A percentile compares a stretch with the other conserved stretches of the same genome.
phyloP scores from a whole-genome alignment of 2,329 filamentous ascomycete species.

The Aspergillus fischeri region DNA sequence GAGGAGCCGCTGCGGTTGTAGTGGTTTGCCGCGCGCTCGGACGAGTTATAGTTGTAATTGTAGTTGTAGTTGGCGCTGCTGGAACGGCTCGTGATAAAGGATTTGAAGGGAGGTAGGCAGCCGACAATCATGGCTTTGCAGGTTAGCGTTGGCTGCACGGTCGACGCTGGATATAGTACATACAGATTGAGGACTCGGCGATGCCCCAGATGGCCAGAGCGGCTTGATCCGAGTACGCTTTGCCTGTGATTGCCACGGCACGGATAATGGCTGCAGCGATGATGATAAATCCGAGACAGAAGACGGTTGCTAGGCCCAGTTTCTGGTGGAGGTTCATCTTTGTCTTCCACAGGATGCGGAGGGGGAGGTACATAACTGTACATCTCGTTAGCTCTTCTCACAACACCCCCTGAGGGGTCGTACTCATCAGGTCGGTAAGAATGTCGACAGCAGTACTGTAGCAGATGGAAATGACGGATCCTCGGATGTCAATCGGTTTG shows the following conservation, averaged over 20 bases:
- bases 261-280: constrained; percentile 24
- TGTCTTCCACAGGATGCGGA: constrained; percentile 25
- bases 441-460: constrained; percentile 22
- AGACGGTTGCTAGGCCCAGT: constrained; percentile 22
- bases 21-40: not conserved
- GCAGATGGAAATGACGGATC: constrained; percentile 15
- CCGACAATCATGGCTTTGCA: constrained; percentile 13
- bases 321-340: constrained; percentile 25
- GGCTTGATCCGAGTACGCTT: constrained; percentile 16
- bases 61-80: not conserved
- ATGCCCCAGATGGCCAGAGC: constrained; percentile 17
- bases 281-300: constrained; percentile 23
- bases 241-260: constrained; percentile 21
- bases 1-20: constrained; percentile 1
- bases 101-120: constrained; percentile 16
- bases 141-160: not conserved
- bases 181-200: constrained; percentile 18
- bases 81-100: constrained; percentile 9
- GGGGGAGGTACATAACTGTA: constrained; percentile 28
- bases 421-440: constrained; percentile 22
- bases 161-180: not conserved
- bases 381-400: not conserved
- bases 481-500: constrained; percentile 12
- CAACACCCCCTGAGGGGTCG: not conserved
- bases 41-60: not conserved